Evolutionary conservation across 2,329 filamentous ascomycete genomes (phyloP).

Genomic region (Orbilia oligospora): DNA sequence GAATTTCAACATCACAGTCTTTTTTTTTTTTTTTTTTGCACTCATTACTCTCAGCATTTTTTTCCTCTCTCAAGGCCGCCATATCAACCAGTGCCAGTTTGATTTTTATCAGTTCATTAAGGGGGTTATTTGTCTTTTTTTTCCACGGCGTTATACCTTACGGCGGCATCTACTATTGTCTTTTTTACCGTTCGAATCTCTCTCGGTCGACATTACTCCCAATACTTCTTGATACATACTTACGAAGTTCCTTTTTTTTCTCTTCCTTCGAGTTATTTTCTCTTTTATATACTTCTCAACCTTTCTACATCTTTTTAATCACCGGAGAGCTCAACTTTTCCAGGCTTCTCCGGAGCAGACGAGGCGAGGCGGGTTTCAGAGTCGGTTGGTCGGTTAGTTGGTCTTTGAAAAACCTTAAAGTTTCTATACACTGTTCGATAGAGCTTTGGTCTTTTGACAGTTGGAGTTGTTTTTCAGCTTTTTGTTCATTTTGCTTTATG

Average conservation of each 20-base stretch:
- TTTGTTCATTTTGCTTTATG: not conserved
- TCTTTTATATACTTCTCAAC: slow-evolving; percentile 31
- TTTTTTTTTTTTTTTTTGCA: too few relatives aligned
- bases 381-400: not conserved
- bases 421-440: slow-evolving; percentile 21
- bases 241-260: slow-evolving; percentile 16
- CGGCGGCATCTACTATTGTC: slow-evolving; percentile 27
- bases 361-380: not conserved
- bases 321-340: slow-evolving; percentile 2
- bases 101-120: slow-evolving; percentile 7
- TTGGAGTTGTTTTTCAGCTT: not conserved
- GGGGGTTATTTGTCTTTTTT: slow-evolving; percentile 16
- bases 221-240: slow-evolving; percentile 26
- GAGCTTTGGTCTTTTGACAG: slow-evolving; percentile 28
- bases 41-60: slow-evolving; percentile 6
- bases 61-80: slow-evolving; percentile 4
- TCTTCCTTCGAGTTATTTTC: not conserved
- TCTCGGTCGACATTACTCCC: not conserved
- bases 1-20: slow-evolving; percentile 14
- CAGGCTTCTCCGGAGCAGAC: not conserved
- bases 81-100: not conserved
- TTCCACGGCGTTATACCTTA: slow-evolving; percentile 32
- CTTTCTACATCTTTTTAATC: slow-evolving; percentile 19
- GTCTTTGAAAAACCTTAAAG: slow-evolving; percentile 24
- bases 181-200: not conserved